These are phyloP conservation scores for Neopestalotiopsis clavispora DNA, from an alignment of 2,329 filamentous ascomycete species.

Conservation along the genomic window DNA sequence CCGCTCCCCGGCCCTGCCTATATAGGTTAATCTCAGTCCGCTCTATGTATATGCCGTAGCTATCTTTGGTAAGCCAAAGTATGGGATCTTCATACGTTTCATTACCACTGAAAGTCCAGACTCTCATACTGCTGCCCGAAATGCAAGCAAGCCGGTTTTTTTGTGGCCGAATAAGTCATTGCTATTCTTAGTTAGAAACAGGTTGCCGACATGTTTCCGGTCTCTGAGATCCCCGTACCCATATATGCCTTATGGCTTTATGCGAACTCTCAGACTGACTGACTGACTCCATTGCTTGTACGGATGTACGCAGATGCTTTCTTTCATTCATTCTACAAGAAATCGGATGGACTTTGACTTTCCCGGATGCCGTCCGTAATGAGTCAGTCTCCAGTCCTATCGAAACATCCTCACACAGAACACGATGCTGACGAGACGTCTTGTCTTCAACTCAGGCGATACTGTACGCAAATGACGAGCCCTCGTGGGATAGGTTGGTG, in stretches of 20 bases:
- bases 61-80: neutral
- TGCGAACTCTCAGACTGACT: neutral
- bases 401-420: neutral
- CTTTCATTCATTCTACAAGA: conserved; percentile 13
- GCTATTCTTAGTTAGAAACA: conserved; percentile 3
- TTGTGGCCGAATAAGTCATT: neutral
- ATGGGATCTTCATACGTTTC: neutral
- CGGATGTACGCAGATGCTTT: neutral
- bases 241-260: neutral
- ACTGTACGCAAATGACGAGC: conserved; percentile 33
- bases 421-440: conserved; percentile 1
- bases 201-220: neutral
- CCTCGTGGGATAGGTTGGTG: conserved; percentile 28
- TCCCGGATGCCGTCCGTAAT: conserved; percentile 6
- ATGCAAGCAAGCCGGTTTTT: neutral
- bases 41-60: neutral
- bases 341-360: conserved; percentile 8
- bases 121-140: neutral
- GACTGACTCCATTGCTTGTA: neutral
- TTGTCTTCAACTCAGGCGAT: conserved; percentile 18
- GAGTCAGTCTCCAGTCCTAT: neutral
- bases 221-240: neutral
- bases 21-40: neutral
- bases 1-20: neutral
- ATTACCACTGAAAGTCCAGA: neutral